Evolutionary conservation across 805 yeast genomes (phyloP), one percentile per base, ranked within the genome.

Genomic region (Kodamaea neixiangensis): DNA sequence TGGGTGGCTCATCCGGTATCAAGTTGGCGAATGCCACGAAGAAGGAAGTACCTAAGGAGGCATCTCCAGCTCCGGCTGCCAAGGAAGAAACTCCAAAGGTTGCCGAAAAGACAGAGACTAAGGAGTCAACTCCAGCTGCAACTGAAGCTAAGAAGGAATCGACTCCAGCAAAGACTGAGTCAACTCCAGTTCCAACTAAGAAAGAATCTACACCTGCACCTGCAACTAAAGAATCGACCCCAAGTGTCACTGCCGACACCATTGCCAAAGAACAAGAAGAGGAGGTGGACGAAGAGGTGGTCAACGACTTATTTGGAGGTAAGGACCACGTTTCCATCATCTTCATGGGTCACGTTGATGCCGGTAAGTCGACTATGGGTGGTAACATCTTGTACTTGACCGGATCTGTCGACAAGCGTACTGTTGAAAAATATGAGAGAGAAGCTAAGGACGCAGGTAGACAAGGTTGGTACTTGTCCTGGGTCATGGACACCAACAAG

Each of bases 261-360:
- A 59, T 84, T 31, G 73, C 72, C 58, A 82, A 80, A 58, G 89
- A 85, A 63, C 90, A 84, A 69, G 96, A 87, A 65, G 93, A 87
- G 35, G 82, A 80, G 62, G 78, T 92, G 51, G 97, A 93, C 67
- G 88, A 88, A 64, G 94, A 86, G 60, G 82, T 92, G 57, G 90
- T 94, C 57, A 85, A 82, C 52, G 99, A 96, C 63, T 74, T 94
- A 88, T 94, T 89, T 65, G 97, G 97, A 57, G 96, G 96, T 64
- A 94, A 94, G 72, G 99, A 93, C 69, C 99, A 94, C 75, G 82
- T 94, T 68, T 92, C 97, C 15, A 87, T 94, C 61, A 90, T 94
- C 60, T 94, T 94, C 75, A 94, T 94, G 98, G 99, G 99, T 62
- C 99, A 94, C 68, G 99, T 94, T 59, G 99, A 94, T 80, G 99